A percentile compares a stretch with the other conserved stretches of the same genome.
These are phyloP conservation scores for Starmera pachycereana DNA, from an alignment of 805 yeast genomes.

Conservation along the genomic window DNA sequence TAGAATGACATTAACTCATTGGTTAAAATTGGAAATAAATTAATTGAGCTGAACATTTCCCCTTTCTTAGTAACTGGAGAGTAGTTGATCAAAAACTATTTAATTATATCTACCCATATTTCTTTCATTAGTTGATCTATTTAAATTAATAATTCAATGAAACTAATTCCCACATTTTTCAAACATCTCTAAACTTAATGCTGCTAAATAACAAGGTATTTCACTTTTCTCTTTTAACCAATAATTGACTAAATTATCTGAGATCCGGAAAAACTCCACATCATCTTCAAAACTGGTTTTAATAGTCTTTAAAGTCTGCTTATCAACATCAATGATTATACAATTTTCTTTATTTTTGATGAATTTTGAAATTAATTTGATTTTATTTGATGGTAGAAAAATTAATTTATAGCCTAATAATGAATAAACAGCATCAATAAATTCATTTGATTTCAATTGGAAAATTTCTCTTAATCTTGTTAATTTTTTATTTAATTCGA, in stretches of 20 bases:
- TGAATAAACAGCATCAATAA: slow-evolving; percentile 54
- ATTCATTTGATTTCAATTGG: slow-evolving; percentile 58
- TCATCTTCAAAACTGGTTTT: slow-evolving; percentile 23
- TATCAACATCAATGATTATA: slow-evolving; percentile 45
- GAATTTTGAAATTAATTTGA: slow-evolving; percentile 43
- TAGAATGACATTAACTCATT: no score
- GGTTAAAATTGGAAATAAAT: no score
- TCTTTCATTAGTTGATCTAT: no score
- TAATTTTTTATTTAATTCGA: slow-evolving; percentile 39
- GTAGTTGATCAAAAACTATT: no score
- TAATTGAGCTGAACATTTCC: no score
- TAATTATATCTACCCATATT: no score
- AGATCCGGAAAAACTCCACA: slow-evolving; percentile 19
- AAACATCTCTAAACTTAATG: slow-evolving; percentile 57
- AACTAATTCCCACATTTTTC: slow-evolving; percentile 23
- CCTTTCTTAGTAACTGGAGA: no score
- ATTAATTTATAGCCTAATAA: slow-evolving; percentile 69
- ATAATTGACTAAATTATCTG: slow-evolving; percentile 43
- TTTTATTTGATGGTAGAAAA: slow-evolving; percentile 44
- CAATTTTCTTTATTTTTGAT: slow-evolving; percentile 29
- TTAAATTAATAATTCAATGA: no score
- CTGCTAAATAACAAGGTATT: slow-evolving; percentile 70
- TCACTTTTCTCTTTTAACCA: slow-evolving; percentile 65
- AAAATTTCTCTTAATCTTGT: slow-evolving; percentile 46
- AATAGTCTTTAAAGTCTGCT: slow-evolving; percentile 44